Evolutionary conservation across 129 eudicot genomes (phyloP), one percentile per base, ranked within the genome.

Genomic region (Flaveria sonorensis): DNA sequence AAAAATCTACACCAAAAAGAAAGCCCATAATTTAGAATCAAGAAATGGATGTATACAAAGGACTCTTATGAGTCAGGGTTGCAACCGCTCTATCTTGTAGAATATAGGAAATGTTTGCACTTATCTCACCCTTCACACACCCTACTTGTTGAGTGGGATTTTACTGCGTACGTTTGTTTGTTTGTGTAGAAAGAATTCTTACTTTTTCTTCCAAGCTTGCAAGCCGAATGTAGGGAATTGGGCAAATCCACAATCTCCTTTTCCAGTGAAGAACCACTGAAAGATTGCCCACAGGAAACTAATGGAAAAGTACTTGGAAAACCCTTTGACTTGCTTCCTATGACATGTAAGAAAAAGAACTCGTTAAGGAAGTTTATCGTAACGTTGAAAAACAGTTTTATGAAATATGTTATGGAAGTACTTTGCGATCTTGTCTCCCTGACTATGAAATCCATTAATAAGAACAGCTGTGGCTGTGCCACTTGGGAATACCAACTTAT

Each of bases 391-490:
- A 74, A 74, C 13, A 20, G 26, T 72, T 18, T 21, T 72, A 64
- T 73, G 67, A 74, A 64, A 43, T 28, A 47, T 28, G 64, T 55
- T 46, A 43, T 51, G 46, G 63, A 75, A 13, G 67, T 89, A 89
- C 98, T 81, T 90, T 23, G 96, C 92, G 72, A 66, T 80, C 43
- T 81, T 75, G 36, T 89, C 96, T 18, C 89, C 92, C 53, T 75
- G 86, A 78, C 85, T 60, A 63, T 92, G 98, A 77, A 92, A 89
- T 75, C 98, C 98, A 51, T 92, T 90, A 53, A 92, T 92, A n/a
- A 92, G 96, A 75, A 92, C 96, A 16, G 98, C 98, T 59, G 98
- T 92, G 20, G 98, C 98, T 86, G 89, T 92, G 61, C 98, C 98
- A 83, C 89, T 92, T 72, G 94, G 95, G 74, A 88, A 89, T 14